Evolutionary conservation across 495 filamentous ascomycete species (phyloP).

Genomic region (Sphaerosporella brunnea): DNA sequence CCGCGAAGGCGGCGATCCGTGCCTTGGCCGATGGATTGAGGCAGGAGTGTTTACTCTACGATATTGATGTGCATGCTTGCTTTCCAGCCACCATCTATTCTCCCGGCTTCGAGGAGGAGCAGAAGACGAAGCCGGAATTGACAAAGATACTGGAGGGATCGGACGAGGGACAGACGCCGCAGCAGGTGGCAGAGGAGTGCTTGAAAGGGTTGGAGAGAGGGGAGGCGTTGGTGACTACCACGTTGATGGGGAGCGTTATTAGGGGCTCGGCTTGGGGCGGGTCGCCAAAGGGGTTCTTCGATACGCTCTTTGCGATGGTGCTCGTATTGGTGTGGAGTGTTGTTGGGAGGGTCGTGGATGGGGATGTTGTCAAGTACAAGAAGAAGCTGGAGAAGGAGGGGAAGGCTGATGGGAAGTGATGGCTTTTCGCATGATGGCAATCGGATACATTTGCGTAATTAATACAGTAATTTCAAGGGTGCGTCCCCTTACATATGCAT

Average conservation of each 20-base stretch:
- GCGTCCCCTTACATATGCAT: too few relatives aligned
- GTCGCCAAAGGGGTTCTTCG: conserved; percentile 32
- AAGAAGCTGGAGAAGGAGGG: conserved; percentile 29
- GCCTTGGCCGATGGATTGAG: conserved; percentile 63
- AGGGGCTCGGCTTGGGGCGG: conserved; percentile 41
- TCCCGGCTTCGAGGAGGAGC: conserved; percentile 61
- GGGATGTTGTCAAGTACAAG: conserved; percentile 40
- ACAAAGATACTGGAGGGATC: conserved; percentile 66
- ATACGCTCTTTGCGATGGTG: conserved; percentile 43
- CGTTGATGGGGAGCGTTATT: conserved; percentile 50
- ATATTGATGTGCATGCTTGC: conserved; percentile 64
- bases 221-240: conserved; percentile 56
- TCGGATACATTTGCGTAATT: too few relatives aligned
- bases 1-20: conserved; percentile 71
- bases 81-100: conserved; percentile 69
- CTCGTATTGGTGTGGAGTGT: conserved; percentile 43
- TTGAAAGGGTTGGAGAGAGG: conserved; percentile 63
- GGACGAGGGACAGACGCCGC: conserved; percentile 61
- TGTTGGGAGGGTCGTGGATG: conserved; percentile 39
- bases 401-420: conserved; percentile 27
- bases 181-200: conserved; percentile 53
- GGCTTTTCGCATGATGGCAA: too few relatives aligned
- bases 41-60: conserved; percentile 72
- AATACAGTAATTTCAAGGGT: too few relatives aligned
- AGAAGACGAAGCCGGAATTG: conserved; percentile 60